Conservation (phyloP, 257 asterid genomes). For the Cinchona pubescens region DNA sequence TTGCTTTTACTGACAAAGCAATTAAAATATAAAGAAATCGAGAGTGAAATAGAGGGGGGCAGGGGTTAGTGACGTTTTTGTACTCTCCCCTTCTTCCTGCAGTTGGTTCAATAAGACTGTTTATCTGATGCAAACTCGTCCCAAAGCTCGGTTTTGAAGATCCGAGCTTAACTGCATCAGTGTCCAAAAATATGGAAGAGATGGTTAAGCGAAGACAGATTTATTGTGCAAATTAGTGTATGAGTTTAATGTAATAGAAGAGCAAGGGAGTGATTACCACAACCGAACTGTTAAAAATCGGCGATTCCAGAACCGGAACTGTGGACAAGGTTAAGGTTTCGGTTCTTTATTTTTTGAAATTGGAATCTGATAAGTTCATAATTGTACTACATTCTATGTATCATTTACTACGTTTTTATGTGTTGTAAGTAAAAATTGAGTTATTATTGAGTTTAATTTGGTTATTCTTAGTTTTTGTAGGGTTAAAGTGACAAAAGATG, state of each 20-base stretch:
- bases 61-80: not conserved
- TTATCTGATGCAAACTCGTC: constrained; percentile 55
- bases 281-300: too few species aligned
- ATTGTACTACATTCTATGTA: too few species aligned
- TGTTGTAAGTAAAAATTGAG: too few species aligned
- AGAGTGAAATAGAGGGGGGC: not conserved
- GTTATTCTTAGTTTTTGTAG: too few species aligned
- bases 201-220: constrained; percentile 68
- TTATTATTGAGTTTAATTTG: too few species aligned
- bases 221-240: constrained; percentile 37
- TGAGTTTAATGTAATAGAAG: not conserved
- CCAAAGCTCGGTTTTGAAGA: constrained; percentile 85
- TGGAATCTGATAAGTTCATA: too few species aligned
- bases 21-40: not conserved
- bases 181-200: constrained; percentile 73
- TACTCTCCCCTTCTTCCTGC: not conserved
- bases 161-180: constrained; percentile 70
- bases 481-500: too few species aligned
- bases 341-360: too few species aligned
- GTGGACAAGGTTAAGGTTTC: too few species aligned
- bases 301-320: too few species aligned
- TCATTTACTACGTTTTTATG: too few species aligned
- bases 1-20: not conserved
- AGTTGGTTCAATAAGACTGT: not conserved
- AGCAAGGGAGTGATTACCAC: constrained; percentile 7